phyloP scores from a whole-genome alignment of 108 stramenopile species.

The Hondaea fermentalgiana region DNA sequence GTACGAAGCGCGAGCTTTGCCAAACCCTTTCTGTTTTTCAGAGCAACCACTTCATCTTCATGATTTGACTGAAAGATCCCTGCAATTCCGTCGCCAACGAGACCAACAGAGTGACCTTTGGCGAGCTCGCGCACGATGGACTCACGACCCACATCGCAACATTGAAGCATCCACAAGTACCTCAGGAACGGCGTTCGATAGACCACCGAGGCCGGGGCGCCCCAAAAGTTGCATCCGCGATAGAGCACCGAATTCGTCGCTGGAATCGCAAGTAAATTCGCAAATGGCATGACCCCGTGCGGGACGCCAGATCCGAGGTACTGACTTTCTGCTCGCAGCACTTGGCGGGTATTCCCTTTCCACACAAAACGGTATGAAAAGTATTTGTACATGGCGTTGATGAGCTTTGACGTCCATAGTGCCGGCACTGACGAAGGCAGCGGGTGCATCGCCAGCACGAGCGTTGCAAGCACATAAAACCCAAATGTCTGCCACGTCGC shows the following conservation, averaged over 20 bases:
- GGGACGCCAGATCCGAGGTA: conserved; percentile 2
- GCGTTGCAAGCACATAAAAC: neutral
- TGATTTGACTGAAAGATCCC: conserved; percentile 9
- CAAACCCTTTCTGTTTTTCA: neutral
- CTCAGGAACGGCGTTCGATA: conserved; percentile 14
- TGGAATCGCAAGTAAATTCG: neutral
- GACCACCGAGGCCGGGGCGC: conserved; percentile 19
- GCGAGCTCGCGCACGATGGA: neutral
- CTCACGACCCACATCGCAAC: neutral
- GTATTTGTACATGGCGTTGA: conserved; percentile 17
- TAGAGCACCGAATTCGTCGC: neutral
- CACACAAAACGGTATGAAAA: neutral
- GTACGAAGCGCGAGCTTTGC: neutral
- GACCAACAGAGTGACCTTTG: neutral
- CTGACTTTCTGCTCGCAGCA: neutral
- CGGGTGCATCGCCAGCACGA: neutral
- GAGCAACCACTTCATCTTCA: conserved; percentile 1
- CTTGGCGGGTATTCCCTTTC: neutral
- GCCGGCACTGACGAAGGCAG: neutral
- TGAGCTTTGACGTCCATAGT: neutral
- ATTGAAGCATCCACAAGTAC: neutral
- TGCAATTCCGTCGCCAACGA: conserved; percentile 14
- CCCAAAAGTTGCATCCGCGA: neutral
- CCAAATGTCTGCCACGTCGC: neutral
- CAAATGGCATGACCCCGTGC: conserved; percentile 20